phyloP scores from a whole-genome alignment of 169 alveolate genomes.

The Theileria luwenshuni region DNA sequence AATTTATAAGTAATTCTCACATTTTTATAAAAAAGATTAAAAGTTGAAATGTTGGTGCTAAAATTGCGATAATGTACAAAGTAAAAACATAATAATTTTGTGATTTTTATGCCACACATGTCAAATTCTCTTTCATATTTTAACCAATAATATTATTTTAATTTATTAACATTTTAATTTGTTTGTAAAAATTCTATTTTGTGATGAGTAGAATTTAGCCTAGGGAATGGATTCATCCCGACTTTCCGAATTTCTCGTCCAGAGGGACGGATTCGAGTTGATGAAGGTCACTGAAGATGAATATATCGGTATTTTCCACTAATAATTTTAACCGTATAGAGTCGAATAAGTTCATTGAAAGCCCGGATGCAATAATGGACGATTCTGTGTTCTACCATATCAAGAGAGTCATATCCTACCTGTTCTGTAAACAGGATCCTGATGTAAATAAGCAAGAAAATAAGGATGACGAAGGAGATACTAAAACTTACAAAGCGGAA shows the following conservation, averaged over 20 bases:
- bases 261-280: conserved; percentile 32
- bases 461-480: neutral
- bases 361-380: conserved; percentile 77
- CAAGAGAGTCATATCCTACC: conserved; percentile 71
- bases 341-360: conserved; percentile 46
- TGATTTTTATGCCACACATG: neutral
- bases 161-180: no score
- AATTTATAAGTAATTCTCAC: neutral
- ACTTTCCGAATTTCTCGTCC: conserved; percentile 18
- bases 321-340: conserved; percentile 16
- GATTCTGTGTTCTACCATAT: conserved; percentile 72
- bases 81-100: no score
- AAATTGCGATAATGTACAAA: no score
- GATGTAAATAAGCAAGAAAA: neutral
- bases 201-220: neutral
- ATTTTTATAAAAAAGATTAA: no score
- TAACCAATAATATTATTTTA: no score
- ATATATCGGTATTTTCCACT: conserved; percentile 14
- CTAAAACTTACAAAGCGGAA: conserved; percentile 54
- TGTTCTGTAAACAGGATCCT: conserved; percentile 43
- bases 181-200: neutral
- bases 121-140: no score
- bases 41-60: no score
- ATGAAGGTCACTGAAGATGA: conserved; percentile 39
- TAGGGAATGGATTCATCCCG: conserved; percentile 18